phyloP scores from a whole-genome alignment of 352 stramenopile species.

The Globisporangium cystogenes region DNA sequence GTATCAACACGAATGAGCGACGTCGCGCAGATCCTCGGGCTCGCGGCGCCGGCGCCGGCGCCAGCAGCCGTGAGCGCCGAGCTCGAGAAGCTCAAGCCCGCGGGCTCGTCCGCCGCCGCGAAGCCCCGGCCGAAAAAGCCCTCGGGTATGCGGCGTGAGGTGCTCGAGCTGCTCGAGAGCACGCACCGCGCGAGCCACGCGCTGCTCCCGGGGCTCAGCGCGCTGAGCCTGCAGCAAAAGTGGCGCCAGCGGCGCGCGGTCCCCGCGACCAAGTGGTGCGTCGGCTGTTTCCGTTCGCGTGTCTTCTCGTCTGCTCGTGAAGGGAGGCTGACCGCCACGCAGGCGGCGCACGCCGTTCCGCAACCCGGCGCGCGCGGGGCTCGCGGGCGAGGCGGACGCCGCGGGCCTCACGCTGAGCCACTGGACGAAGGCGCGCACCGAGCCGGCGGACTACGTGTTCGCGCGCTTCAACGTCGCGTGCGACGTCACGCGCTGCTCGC shows the following conservation, averaged over 20 bases:
- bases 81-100: constrained; percentile 53
- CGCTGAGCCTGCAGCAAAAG: constrained; percentile 58
- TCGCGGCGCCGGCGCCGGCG: constrained; percentile 18
- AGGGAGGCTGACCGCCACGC: background rate
- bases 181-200: constrained; percentile 55
- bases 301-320: too few species aligned
- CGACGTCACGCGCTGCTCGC: constrained; percentile 39
- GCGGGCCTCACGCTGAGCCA: constrained; percentile 44
- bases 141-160: constrained; percentile 59
- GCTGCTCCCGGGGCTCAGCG: constrained; percentile 53
- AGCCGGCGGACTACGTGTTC: constrained; percentile 61
- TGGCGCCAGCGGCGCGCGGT: constrained; percentile 37
- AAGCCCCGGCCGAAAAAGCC: constrained; percentile 46
- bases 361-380: constrained; percentile 41
- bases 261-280: constrained; percentile 49
- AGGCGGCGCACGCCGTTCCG: constrained; percentile 51
- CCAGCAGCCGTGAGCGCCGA: constrained; percentile 13
- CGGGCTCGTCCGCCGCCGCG: constrained; percentile 12
- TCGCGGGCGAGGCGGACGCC: constrained; percentile 33
- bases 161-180: constrained; percentile 59
- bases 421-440: constrained; percentile 57
- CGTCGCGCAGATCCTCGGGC: constrained; percentile 64
- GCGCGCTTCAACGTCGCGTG: constrained; percentile 60
- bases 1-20: too few species aligned
- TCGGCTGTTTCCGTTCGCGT: too few species aligned